Conservation (phyloP, 345 rosid genomes). For the Euphorbia tirucalli region DNA sequence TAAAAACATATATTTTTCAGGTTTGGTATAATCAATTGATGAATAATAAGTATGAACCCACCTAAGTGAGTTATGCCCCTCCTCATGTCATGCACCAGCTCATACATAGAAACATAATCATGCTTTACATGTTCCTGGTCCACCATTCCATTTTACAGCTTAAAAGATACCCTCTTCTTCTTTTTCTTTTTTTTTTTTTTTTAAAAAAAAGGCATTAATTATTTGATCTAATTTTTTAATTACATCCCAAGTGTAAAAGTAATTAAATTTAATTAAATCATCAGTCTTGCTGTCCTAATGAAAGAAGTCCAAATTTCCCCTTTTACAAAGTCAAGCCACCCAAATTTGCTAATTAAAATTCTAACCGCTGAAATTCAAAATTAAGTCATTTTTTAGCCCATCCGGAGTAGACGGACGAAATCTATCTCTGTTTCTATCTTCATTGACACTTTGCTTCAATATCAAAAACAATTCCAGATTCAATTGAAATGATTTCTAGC, state of each 20-base stretch:
- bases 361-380: neutral
- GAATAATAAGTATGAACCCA: no score
- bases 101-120: neutral
- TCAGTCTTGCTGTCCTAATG: no score
- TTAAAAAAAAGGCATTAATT: neutral
- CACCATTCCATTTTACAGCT: slow-evolving; percentile 7
- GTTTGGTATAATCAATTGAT: no score
- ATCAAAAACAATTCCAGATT: neutral
- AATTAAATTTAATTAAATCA: neutral
- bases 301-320: neutral
- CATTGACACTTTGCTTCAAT: no score
- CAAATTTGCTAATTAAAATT: neutral
- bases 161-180: neutral
- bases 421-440: no score
- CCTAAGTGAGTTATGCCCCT: neutral
- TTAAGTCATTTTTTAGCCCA: no score
- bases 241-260: neutral
- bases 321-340: neutral
- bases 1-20: no score
- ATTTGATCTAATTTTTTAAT: no score
- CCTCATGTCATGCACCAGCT: neutral
- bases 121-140: slow-evolving; percentile 9
- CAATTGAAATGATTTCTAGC: slow-evolving; percentile 2
- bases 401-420: no score
- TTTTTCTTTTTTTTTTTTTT: no score